Evolutionary conservation across 768 basidiomycete species (phyloP), one percentile per base, ranked within the genome.

Genomic region (Termitomyces sp.): DNA sequence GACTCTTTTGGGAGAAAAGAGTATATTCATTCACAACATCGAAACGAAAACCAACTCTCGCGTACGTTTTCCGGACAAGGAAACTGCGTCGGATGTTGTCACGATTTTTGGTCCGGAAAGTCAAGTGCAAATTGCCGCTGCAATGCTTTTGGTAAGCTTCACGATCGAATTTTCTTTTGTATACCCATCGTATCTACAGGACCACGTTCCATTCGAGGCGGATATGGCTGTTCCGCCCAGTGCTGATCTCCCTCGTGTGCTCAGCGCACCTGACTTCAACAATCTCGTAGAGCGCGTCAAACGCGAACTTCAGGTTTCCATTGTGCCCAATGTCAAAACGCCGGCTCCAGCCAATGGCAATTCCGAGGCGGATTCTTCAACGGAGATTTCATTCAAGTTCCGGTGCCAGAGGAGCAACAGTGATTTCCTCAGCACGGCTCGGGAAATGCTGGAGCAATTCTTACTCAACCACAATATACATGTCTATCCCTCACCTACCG

Each of bases 91-190:
- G 54, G 96, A 99, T 68, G 81, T 94, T 17, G 91, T 98, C 42
- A 88, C 85, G n/a, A 92, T 98, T 63, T 98, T 93, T 68, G 96
- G 96, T 2, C 96, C 96, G 12, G 95, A 98, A 71, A 91, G 86
- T 59, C 96, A 98, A 68, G 92, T 97, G 12, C 93, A 95, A 68
- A 97, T 98, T 63, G 94, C 96, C 23, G 92, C 91, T 27, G 89
- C 95, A 7, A 97, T 97, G 94, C 76, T 98, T 55, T 75, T 98
- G 72, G 92, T 94, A 67, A 39, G 87, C 73, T 14, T 30, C 12
- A 14, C 19, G 16, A 21, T 37, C 34, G 42, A 21, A 11, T n/a
- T 34, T 8, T n/a, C 4, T 11, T 51, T 61, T 42, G 32, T 45
- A 40, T 23, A 41, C 61, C 63, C 42, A 60, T 42, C 16, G 12